These are phyloP conservation scores for Aspergillus sp. DNA, from an alignment of 2,329 filamentous ascomycete genomes.

Conservation along the genomic window DNA sequence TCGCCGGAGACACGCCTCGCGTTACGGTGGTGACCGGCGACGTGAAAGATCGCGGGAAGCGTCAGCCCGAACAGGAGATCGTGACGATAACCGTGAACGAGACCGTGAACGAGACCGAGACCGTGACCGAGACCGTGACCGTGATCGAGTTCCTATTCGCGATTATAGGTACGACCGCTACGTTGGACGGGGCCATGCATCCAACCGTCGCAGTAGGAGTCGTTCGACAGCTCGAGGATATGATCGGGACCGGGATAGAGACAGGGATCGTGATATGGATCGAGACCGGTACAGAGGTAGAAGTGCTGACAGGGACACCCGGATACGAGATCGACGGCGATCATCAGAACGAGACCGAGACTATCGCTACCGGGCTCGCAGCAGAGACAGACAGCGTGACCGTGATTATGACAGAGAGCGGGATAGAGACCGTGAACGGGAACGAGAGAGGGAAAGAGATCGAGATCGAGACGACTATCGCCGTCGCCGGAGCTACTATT, in stretches of 20 bases:
- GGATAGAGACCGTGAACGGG: conserved; percentile 6
- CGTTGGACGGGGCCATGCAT: conserved; percentile 26
- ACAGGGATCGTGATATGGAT: conserved; percentile 17
- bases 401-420: conserved; percentile 7
- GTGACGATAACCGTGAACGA: conserved; percentile 24
- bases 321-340: conserved; percentile 3
- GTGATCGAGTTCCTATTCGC: conserved; percentile 17
- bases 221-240: conserved; percentile 20
- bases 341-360: conserved; percentile 9
- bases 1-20: conserved; percentile 17
- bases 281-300: conserved; percentile 6
- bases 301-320: background rate
- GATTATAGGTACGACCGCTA: conserved; percentile 22
- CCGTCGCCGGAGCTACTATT: conserved; percentile 16
- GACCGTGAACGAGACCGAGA: conserved; percentile 14
- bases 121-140: conserved; percentile 21
- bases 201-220: conserved; percentile 28
- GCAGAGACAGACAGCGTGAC: conserved; percentile 7
- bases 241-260: conserved; percentile 20
- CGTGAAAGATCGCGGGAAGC: conserved; percentile 22
- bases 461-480: conserved; percentile 18
- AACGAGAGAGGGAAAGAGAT: conserved; percentile 5
- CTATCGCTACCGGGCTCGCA: conserved; percentile 3
- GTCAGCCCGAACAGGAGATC: conserved; percentile 24
- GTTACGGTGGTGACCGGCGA: conserved; percentile 24